Conservation (phyloP, 306 rosid genomes). For the Trifolium subterraneum region DNA sequence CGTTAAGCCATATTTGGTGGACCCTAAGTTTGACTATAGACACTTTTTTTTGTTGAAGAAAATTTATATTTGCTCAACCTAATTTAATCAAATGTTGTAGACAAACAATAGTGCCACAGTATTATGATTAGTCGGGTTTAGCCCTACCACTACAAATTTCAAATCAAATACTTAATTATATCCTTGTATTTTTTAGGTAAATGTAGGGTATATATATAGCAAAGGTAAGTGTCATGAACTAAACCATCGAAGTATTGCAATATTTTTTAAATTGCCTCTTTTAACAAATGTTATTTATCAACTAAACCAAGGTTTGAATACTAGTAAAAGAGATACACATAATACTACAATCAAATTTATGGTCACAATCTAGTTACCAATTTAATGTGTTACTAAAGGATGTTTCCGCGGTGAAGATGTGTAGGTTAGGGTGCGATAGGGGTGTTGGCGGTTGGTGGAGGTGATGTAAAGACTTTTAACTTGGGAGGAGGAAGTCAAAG, state of each 20-base stretch:
- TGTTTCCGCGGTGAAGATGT: too few species aligned
- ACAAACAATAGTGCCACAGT: constrained; percentile 44
- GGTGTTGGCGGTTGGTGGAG: too few species aligned
- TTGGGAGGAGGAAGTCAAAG: too few species aligned
- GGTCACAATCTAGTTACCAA: too few species aligned
- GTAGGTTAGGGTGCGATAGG: too few species aligned
- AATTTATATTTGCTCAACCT: neutral
- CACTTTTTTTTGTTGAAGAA: neutral
- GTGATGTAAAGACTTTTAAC: too few species aligned
- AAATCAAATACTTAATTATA: constrained; percentile 34
- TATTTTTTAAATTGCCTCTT: too few species aligned
- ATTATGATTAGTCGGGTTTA: constrained; percentile 43
- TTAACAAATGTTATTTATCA: too few species aligned
- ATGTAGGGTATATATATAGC: constrained; percentile 6
- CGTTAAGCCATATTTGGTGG: constrained; percentile 43
- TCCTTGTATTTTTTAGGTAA: neutral
- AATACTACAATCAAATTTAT: too few species aligned
- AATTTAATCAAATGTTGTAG: constrained; percentile 38
- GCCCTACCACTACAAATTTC: constrained; percentile 37
- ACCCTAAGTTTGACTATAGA: constrained; percentile 53
- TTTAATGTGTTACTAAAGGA: too few species aligned
- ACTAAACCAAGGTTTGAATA: too few species aligned
- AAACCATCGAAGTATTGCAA: neutral
- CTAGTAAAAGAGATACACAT: too few species aligned
- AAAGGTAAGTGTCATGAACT: neutral